Percentiles rank a stretch among this genome's conserved stretches.
Evolutionary conservation across 2,329 filamentous ascomycete genomes (phyloP).

Genomic region (Graphiopsis chlorocephala): DNA sequence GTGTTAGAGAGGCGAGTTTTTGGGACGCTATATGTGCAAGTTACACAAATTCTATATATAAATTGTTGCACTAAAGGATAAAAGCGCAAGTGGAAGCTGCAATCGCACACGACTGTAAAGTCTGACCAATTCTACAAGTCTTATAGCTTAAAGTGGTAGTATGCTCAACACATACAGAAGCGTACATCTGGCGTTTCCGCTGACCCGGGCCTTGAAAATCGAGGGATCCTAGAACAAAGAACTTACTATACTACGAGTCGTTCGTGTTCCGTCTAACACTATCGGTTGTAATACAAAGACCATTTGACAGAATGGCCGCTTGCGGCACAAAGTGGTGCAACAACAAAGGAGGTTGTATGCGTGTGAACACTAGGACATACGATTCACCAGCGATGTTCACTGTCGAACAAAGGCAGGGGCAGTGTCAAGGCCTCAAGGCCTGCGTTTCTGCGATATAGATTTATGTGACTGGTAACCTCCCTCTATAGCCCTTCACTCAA

Average conservation of each 20-base stretch:
- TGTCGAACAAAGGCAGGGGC: slow-evolving; percentile 1
- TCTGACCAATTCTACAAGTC: too few relatives aligned
- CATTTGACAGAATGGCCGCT: not conserved
- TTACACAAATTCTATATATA: too few relatives aligned
- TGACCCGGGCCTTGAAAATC: not conserved
- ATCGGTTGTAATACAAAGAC: not conserved
- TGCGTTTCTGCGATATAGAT: not conserved
- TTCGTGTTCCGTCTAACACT: not conserved
- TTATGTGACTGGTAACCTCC: not conserved
- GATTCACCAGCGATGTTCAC: not conserved
- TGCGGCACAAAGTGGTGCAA: not conserved
- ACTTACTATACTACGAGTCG: not conserved
- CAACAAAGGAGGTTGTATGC: not conserved
- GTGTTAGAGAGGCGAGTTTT: too few relatives aligned
- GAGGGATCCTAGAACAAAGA: not conserved
- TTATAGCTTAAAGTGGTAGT: too few relatives aligned
- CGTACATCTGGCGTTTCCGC: not conserved
- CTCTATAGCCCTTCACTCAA: not conserved
- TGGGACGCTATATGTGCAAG: too few relatives aligned
- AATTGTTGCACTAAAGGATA: too few relatives aligned
- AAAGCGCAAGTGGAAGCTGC: too few relatives aligned
- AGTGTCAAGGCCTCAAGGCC: not conserved
- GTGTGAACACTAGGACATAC: not conserved
- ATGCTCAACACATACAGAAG: not conserved
- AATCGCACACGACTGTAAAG: too few relatives aligned